Conservation (phyloP, 805 yeast genomes). For the Nakazawaea peltata region DNA sequence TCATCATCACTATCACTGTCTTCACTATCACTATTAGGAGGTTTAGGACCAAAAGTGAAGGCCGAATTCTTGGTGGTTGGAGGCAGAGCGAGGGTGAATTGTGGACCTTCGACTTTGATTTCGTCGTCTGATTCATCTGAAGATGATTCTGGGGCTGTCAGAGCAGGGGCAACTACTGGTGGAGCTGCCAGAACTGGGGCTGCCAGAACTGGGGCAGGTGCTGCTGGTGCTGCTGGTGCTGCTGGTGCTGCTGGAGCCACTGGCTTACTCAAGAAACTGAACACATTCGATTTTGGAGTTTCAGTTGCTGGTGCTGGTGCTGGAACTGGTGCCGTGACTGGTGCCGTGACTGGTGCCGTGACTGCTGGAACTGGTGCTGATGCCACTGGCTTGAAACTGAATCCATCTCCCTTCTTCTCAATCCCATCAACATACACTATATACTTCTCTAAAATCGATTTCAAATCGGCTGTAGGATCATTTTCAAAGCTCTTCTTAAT, state of each 20-base stretch:
- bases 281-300: constrained; percentile 1
- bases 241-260: background rate
- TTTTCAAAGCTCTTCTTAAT: constrained; percentile 31
- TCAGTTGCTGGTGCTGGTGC: background rate
- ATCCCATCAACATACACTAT: constrained; percentile 39
- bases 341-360: background rate
- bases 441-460: constrained; percentile 51
- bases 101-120: constrained; percentile 64
- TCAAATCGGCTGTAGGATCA: constrained; percentile 48
- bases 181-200: background rate
- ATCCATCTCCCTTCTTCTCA: constrained; percentile 9
- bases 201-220: constrained; percentile 9
- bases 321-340: background rate
- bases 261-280: constrained; percentile 1
- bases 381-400: background rate
- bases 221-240: constrained; percentile 1
- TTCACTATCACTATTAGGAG: constrained; percentile 18
- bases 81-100: constrained; percentile 37
- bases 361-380: background rate
- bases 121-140: constrained; percentile 37
- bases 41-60: constrained; percentile 33
- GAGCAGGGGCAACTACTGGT: background rate
- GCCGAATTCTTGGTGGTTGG: constrained; percentile 44
- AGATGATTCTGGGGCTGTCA: constrained; percentile 14
- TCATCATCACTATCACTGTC: constrained; percentile 38